phyloP scores from a whole-genome alignment of 495 filamentous ascomycete species.

The Penicillium parvum region DNA sequence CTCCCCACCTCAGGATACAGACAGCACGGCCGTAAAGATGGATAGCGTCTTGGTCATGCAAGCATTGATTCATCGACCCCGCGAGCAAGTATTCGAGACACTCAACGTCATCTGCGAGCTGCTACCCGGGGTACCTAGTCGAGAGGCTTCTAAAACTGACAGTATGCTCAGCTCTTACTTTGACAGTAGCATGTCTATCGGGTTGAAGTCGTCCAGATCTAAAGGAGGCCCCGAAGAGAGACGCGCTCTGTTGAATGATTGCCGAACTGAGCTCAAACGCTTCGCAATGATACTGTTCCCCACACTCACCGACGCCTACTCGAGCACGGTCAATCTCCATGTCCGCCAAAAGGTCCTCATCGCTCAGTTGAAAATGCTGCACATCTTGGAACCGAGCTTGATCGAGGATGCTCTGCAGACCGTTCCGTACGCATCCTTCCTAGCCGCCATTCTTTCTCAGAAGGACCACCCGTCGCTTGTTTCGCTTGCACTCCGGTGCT shows the following conservation, averaged over 20 bases:
- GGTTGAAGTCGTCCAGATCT: constrained; percentile 34
- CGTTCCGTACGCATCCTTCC: constrained; percentile 94
- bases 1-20: constrained; percentile 75
- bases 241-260: constrained; percentile 68
- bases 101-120: constrained; percentile 97
- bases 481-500: constrained; percentile 78
- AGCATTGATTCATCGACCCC: constrained; percentile 91
- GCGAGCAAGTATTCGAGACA: constrained; percentile 95
- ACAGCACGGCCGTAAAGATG: constrained; percentile 81
- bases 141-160: constrained; percentile 43
- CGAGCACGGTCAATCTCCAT: constrained; percentile 94
- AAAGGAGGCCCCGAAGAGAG: constrained; percentile 74
- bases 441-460: constrained; percentile 93
- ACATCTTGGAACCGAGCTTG: constrained; percentile 80
- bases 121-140: constrained; percentile 54
- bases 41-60: constrained; percentile 99
- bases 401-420: constrained; percentile 83
- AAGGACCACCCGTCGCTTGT: constrained; percentile 89
- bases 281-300: constrained; percentile 96
- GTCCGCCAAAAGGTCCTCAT: constrained; percentile 96
- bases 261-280: constrained; percentile 79
- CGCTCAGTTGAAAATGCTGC: constrained; percentile 96
- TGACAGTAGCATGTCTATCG: constrained; percentile 28
- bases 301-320: constrained; percentile 94
- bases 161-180: constrained; percentile 50